Base-by-base conservation (phyloP, 1,284 basidiomycete species). In the Tylopilus sp. region DNA sequence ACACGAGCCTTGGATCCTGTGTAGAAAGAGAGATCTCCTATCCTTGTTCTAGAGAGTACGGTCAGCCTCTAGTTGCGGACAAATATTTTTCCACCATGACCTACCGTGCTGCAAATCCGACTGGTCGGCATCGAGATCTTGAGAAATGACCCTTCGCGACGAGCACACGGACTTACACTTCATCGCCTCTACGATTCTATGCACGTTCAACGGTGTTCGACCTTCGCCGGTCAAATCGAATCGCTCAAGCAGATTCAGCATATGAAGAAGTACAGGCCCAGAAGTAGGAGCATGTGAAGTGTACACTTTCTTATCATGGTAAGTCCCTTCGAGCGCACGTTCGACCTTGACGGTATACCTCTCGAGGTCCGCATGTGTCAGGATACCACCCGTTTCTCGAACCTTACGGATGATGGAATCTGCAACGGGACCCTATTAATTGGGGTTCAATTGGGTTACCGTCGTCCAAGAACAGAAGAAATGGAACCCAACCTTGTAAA, bases 221-320 rank as follows among this genome's bases (percentile, higher is more conserved):
- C 75, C 77, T 42, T 73, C 72, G 4, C 74, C 67, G 9, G 66
- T 59, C 37, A 85, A 67, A 48, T 84, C 74, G 60, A 78, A 92
- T 28, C 75, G 72, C 59, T 92, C 89, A 40, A 90, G 69, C 19
- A 92, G 63, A 59, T 94, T 92, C 21, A 94, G 70, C 77, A 92
- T 86, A 61, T 90, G 83, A 37, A 91, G 66, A 26, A 94, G 69
- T 7, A 86, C 87, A 59, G 86, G 82, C 16, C 92, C 92, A 25
- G 84, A 90, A 4, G 88, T 86, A 6, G 94, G 95, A 10, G 89
- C 84, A 59, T 82, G 81, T 0, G 88, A 81, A 0, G 91, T 93
- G 69, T 92, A 97, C 21, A 98, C 76, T 51, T 80, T 90, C 58
- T 82, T 81, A 37, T 83, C 84, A 23, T 76, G 75, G 68, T 91